Conservation (phyloP, 257 asterid species). For the Euphrasia confusa region DNA sequence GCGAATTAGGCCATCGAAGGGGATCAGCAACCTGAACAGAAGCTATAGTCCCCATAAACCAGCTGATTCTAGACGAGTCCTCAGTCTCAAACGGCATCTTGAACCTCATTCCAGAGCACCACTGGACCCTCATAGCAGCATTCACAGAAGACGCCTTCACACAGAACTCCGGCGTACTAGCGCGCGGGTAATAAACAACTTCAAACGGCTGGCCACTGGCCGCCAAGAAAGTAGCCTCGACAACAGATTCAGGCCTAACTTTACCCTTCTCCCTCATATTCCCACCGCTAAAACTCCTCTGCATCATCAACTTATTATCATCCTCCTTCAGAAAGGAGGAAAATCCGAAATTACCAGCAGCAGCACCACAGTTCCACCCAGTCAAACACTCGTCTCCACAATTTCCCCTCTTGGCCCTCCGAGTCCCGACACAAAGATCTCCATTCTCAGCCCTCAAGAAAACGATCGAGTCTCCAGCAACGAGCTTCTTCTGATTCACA, state of each 20-base stretch:
- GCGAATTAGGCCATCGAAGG: slow-evolving; percentile 52
- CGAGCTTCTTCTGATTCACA: slow-evolving; percentile 51
- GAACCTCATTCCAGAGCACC: slow-evolving; percentile 54
- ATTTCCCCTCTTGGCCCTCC: slow-evolving; percentile 37
- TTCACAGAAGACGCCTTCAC: slow-evolving; percentile 42
- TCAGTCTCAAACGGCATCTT: slow-evolving; percentile 56
- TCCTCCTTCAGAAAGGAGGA: slow-evolving; percentile 33
- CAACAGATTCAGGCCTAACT: slow-evolving; percentile 43
- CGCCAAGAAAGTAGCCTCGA: slow-evolving; percentile 43
- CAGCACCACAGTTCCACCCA: slow-evolving; percentile 39
- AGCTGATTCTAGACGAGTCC: slow-evolving; percentile 46
- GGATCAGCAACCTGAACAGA: slow-evolving; percentile 42
- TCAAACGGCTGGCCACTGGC: slow-evolving; percentile 50
- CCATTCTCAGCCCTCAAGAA: slow-evolving; percentile 48
- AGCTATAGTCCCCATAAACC: slow-evolving; percentile 51
- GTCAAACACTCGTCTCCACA: slow-evolving; percentile 29
- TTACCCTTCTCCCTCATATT: slow-evolving; percentile 39
- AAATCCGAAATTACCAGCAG: slow-evolving; percentile 29
- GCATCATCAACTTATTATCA: slow-evolving; percentile 29
- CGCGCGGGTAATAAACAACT: slow-evolving; percentile 45
- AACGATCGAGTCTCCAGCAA: slow-evolving; percentile 52
- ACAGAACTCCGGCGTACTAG: slow-evolving; percentile 49
- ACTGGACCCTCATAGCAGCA: slow-evolving; percentile 39
- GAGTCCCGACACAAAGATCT: slow-evolving; percentile 48
- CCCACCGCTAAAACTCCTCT: slow-evolving; percentile 25